Base-by-base conservation (phyloP, 331 rosid genomes). In the Telfairia occidentalis region DNA sequence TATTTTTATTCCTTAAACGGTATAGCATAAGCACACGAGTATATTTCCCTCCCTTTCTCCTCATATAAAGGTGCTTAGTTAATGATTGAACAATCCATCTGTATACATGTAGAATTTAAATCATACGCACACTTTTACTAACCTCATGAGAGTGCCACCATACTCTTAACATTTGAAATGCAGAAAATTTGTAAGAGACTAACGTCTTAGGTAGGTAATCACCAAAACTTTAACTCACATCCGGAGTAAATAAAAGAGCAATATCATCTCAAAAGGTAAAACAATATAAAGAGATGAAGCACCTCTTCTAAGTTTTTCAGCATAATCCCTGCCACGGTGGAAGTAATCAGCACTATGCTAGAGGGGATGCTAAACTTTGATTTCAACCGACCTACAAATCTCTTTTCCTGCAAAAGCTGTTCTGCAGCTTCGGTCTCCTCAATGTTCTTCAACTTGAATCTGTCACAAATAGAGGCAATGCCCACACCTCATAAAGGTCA, bases 391-490 rank as follows among this genome's bases (percentile, higher is more conserved):
- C 96, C 96, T 70, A 80, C 81, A 60, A 94, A 97, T 70, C 96
- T 90, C 89, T 88, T 94, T 82, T 94, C 98, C 80, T 91, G 98
- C 64, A 94, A 82, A 83, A 90, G 82, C 86, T 94, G 91, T 78
- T 94, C 91, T 34, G 97, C 97, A 73, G 98, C 97, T 87, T 91
- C 97, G 5, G 98, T 94, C 83, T 94, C 98, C 86, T 94, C 97
- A 45, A 94, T 94, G 78, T 94, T 94, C 85, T 79, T 90, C 78
- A 94, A 80, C 81, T 94, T 94, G 75, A 80, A 94, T 81, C 98
- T 94, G 92, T 77, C 78, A 75, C 48, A 59, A 48, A 72, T 7
- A 78, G 34, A 26, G 2, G n/a, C 15, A 37, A 35, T 40, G 43
- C 13, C 10, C 16, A 26, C 38, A 32, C 35, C 16, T 60, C 9